Percentiles rank a stretch among this genome's conserved stretches.
phyloP scores from a whole-genome alignment of 176 grass and related monocot species.

The Aegilops sharonensis region DNA sequence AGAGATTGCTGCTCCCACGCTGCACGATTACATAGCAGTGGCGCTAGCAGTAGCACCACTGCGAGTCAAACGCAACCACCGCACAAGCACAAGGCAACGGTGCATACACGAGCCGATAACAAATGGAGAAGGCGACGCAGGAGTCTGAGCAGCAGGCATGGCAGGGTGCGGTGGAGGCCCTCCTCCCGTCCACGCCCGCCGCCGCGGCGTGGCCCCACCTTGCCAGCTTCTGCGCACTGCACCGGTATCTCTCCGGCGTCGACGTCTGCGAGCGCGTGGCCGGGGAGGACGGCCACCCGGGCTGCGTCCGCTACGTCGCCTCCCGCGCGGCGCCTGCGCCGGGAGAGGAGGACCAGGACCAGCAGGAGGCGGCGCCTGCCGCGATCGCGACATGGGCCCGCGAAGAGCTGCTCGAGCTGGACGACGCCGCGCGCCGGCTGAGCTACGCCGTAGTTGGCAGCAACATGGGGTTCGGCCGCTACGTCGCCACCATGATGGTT shows the following conservation, averaged over 20 bases:
- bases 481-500: constrained; percentile 48
- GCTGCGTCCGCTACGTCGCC: constrained; percentile 59
- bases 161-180: constrained; percentile 40
- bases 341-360: not conserved
- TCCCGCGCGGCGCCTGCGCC: not conserved
- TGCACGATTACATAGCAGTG: not conserved
- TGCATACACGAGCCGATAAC: not conserved
- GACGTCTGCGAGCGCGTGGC: constrained; percentile 47
- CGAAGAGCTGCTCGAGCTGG: constrained; percentile 66
- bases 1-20: not conserved
- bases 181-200: constrained; percentile 37
- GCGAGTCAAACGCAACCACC: not conserved
- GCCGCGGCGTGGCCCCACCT: constrained; percentile 61
- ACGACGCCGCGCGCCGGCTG: constrained; percentile 33
- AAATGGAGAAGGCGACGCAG: not conserved
- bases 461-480: constrained; percentile 66
- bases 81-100: not conserved
- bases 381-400: constrained; percentile 43
- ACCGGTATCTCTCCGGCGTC: constrained; percentile 53
- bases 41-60: not conserved
- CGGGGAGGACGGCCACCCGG: constrained; percentile 30
- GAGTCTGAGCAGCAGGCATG: constrained; percentile 30
- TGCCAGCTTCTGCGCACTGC: constrained; percentile 62
- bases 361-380: not conserved
- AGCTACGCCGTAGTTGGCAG: constrained; percentile 52